phyloP scores from a whole-genome alignment of 768 basidiomycete species.

The Hericium erinaceus region DNA sequence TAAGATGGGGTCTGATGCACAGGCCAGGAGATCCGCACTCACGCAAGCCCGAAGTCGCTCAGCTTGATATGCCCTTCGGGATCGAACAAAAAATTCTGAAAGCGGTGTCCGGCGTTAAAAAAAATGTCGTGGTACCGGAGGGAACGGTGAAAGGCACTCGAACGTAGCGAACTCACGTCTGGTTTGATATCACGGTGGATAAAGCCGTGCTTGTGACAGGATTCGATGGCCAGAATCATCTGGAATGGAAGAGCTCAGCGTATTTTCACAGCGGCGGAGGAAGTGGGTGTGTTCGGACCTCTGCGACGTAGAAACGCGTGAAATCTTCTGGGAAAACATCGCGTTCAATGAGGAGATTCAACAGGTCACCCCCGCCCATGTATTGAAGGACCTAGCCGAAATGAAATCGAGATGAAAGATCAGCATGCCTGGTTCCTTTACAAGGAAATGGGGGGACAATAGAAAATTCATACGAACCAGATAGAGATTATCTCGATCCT shows the following conservation, averaged over 20 bases:
- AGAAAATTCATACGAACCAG: conserved; percentile 47
- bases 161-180: conserved; percentile 45
- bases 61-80: conserved; percentile 89
- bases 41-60: conserved; percentile 94
- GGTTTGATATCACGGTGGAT: conserved; percentile 98
- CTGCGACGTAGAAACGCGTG: conserved; percentile 89
- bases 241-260: conserved; percentile 20
- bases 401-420: conserved; percentile 53
- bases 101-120: conserved; percentile 15
- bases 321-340: conserved; percentile 89
- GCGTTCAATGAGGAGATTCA: conserved; percentile 89
- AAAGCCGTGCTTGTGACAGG: conserved; percentile 90
- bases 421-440: conserved; percentile 14
- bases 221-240: conserved; percentile 93
- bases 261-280: background rate
- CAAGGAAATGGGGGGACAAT: conserved; percentile 9
- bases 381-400: conserved; percentile 73
- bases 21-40: conserved; percentile 28
- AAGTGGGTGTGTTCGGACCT: conserved; percentile 40
- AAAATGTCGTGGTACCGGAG: background rate
- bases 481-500: conserved; percentile 92
- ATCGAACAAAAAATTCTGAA: conserved; percentile 91
- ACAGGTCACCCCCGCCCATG: conserved; percentile 94
- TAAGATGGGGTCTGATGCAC: background rate
- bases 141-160: background rate